Conservation (phyloP, 176 grass and related monocot genomes). For the Hordeum marinum region DNA sequence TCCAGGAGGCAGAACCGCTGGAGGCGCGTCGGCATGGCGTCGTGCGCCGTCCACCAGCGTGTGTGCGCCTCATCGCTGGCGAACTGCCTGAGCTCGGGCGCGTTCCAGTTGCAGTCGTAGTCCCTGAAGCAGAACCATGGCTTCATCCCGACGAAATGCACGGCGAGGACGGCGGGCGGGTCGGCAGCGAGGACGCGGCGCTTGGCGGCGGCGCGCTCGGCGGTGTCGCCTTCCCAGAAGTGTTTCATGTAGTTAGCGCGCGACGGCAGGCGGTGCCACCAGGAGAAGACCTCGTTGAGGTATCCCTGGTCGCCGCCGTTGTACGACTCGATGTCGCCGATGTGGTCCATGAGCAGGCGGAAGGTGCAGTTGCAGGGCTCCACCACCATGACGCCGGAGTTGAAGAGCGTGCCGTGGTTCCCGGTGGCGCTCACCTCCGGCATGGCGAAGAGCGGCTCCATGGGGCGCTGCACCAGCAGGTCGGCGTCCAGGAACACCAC, state of each 20-base stretch:
- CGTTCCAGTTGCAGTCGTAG: constrained; percentile 77
- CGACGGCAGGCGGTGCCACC: constrained; percentile 59
- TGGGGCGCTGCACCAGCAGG: constrained; percentile 35
- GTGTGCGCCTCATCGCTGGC: constrained; percentile 59
- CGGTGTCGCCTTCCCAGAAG: constrained; percentile 48
- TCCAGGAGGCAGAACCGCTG: constrained; percentile 41
- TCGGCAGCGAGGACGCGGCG: constrained; percentile 35
- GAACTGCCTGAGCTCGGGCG: constrained; percentile 40
- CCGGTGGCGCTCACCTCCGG: constrained; percentile 44
- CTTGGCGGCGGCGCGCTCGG: constrained; percentile 8
- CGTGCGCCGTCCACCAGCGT: constrained; percentile 50
- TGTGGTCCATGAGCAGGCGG: constrained; percentile 34
- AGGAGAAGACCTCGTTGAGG: constrained; percentile 59
- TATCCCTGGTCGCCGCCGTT: constrained; percentile 62
- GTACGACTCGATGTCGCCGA: constrained; percentile 48
- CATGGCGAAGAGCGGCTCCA: constrained; percentile 35
- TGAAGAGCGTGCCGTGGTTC: constrained; percentile 43
- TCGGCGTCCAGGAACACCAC: constrained; percentile 60
- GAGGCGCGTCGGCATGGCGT: constrained; percentile 16
- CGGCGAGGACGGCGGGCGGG: constrained; percentile 38
- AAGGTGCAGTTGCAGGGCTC: constrained; percentile 57
- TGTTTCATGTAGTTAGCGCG: constrained; percentile 59
- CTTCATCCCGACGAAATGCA: constrained; percentile 58
- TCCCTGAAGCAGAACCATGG: constrained; percentile 61
- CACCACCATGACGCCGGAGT: constrained; percentile 58